Conservation (phyloP, 2,329 filamentous ascomycete species). For the Fusarium odoratissimum region DNA sequence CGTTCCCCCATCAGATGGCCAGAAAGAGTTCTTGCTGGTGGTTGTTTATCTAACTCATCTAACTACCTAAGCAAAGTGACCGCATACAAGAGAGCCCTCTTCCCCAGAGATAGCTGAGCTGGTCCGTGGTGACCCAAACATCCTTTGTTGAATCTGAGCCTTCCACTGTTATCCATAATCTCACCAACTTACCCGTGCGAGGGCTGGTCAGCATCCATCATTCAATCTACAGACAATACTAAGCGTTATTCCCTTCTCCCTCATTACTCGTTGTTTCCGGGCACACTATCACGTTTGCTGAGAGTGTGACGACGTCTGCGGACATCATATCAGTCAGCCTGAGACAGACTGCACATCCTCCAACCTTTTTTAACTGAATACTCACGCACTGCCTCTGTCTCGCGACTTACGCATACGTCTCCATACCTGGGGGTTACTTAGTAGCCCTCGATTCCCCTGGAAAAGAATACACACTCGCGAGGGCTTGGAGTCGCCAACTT, state of each 20-base stretch:
- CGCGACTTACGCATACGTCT: slow-evolving; percentile 31
- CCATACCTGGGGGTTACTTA: slow-evolving; percentile 26
- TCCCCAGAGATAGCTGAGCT: slow-evolving; percentile 32
- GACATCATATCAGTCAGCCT: slow-evolving; percentile 36
- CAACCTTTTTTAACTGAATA: slow-evolving; percentile 17
- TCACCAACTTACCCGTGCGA: slow-evolving; percentile 7
- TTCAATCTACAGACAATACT: slow-evolving; percentile 11
- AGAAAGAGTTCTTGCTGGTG: slow-evolving; percentile 4
- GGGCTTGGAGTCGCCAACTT: slow-evolving; percentile 27
- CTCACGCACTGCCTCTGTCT: slow-evolving; percentile 32
- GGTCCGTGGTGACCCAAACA: slow-evolving; percentile 20
- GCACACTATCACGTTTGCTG: slow-evolving; percentile 18
- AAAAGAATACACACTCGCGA: slow-evolving; percentile 25
- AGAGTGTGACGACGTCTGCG: slow-evolving; percentile 39
- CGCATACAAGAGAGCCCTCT: slow-evolving; percentile 34
- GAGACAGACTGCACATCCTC: slow-evolving; percentile 31
- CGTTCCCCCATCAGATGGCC: slow-evolving; percentile 30
- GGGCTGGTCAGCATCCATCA: slow-evolving; percentile 9
- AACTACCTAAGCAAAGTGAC: slow-evolving; percentile 2
- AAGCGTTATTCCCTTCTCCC: neutral
- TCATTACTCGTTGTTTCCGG: slow-evolving; percentile 13
- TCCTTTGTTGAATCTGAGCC: slow-evolving; percentile 13
- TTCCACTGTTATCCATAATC: slow-evolving; percentile 4
- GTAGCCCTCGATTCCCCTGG: slow-evolving; percentile 19
- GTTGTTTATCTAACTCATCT: slow-evolving; percentile 12